phyloP scores from a whole-genome alignment of 2,329 filamentous ascomycete species.

The Aspergillus japonicus region DNA sequence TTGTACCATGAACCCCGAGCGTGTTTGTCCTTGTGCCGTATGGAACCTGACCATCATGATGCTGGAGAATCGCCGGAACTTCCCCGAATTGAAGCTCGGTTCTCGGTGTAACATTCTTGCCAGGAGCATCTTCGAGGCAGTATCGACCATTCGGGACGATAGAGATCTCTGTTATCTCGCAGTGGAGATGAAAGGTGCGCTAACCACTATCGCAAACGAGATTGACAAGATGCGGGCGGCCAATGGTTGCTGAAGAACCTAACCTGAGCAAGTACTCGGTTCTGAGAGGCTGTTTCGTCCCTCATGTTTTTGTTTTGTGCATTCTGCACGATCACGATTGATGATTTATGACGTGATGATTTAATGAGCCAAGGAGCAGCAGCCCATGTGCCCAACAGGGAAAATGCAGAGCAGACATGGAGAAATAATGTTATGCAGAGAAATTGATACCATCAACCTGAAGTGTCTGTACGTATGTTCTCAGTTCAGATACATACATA shows the following conservation, averaged over 20 bases:
- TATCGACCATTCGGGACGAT: slow-evolving; percentile 26
- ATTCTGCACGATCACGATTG: neutral
- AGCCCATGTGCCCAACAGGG: neutral
- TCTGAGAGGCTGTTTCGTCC: neutral
- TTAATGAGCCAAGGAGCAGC: neutral
- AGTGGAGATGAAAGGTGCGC: slow-evolving; percentile 24
- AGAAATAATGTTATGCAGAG: neutral
- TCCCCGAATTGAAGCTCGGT: slow-evolving; percentile 17
- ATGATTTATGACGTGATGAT: neutral
- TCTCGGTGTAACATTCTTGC: slow-evolving; percentile 29
- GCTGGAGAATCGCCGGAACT: slow-evolving; percentile 22
- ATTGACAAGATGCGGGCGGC: slow-evolving; percentile 29
- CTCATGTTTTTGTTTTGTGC: neutral
- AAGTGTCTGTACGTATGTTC: neutral
- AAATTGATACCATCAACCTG: neutral
- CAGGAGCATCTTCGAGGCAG: slow-evolving; percentile 31
- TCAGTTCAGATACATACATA: neutral
- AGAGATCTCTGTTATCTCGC: slow-evolving; percentile 22
- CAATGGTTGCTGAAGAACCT: neutral
- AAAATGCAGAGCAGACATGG: neutral
- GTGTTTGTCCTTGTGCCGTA: slow-evolving; percentile 37
- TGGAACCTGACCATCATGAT: slow-evolving; percentile 34
- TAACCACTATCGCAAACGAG: slow-evolving; percentile 31
- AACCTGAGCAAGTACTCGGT: neutral
- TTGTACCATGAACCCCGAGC: slow-evolving; percentile 33